Conservation (phyloP, 2,329 filamentous ascomycete species). For the Intubia oerlemansii region DNA sequence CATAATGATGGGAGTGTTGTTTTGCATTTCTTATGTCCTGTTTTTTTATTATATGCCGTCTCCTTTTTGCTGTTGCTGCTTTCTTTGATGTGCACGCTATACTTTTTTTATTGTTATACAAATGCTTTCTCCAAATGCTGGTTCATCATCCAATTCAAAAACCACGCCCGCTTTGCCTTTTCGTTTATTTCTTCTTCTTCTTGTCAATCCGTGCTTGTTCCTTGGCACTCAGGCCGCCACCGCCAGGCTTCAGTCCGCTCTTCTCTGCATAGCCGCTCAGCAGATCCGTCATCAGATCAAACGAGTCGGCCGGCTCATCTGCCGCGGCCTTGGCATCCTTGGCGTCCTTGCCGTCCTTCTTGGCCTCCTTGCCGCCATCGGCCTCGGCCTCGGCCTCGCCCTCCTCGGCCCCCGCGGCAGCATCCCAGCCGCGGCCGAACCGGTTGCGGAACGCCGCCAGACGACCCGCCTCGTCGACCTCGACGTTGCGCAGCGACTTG, state of each 20-base stretch:
- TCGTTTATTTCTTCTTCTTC: slow-evolving; percentile 15
- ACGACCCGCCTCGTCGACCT: slow-evolving; percentile 85
- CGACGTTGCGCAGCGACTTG: slow-evolving; percentile 63
- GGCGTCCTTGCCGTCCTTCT: too few relatives aligned
- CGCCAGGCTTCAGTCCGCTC: slow-evolving; percentile 15
- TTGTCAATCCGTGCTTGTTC: slow-evolving; percentile 16
- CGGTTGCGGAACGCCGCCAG: slow-evolving; percentile 67
- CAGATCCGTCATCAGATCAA: slow-evolving; percentile 24
- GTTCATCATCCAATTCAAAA: too few relatives aligned
- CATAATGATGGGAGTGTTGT: too few relatives aligned
- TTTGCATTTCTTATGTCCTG: too few relatives aligned
- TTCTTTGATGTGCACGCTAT: too few relatives aligned
- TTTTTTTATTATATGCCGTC: too few relatives aligned
- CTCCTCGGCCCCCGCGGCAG: slow-evolving; percentile 9
- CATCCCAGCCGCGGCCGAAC: slow-evolving; percentile 73
- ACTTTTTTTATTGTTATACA: slow-evolving; percentile 2
- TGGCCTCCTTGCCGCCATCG: too few relatives aligned
- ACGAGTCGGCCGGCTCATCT: slow-evolving; percentile 7
- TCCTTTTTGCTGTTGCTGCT: too few relatives aligned
- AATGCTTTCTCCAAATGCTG: slow-evolving; percentile 1
- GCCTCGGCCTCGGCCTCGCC: not conserved
- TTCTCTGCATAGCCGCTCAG: slow-evolving; percentile 26
- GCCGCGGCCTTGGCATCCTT: too few relatives aligned
- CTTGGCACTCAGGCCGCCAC: slow-evolving; percentile 19
- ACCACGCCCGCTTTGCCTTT: too few relatives aligned